Conservation (phyloP, 306 rosid genomes). For the Chamaecrista fasciculata region DNA sequence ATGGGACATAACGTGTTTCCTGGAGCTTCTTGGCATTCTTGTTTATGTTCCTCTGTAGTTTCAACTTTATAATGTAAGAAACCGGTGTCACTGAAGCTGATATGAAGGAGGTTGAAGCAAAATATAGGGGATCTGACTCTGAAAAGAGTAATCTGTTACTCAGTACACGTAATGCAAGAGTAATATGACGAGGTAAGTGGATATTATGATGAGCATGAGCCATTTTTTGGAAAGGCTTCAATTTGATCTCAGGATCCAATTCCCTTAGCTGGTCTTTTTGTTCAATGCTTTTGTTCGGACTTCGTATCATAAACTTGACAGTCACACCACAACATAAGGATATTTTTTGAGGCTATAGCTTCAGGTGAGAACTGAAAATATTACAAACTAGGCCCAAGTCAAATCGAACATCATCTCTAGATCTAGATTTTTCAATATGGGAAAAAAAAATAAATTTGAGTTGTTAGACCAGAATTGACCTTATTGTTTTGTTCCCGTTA, state of each 20-base stretch:
- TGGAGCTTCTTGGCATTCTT: background rate
- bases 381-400: background rate
- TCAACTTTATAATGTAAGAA: background rate
- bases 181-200: constrained; percentile 58
- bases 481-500: background rate
- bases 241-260: constrained; percentile 11
- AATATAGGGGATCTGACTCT: constrained; percentile 56
- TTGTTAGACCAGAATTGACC: background rate
- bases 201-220: background rate
- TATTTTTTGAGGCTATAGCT: constrained; percentile 49
- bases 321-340: constrained; percentile 66
- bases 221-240: background rate
- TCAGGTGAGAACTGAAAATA: constrained; percentile 57
- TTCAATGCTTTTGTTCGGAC: constrained; percentile 86
- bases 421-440: constrained; percentile 15
- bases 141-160: constrained; percentile 60
- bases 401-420: background rate
- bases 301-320: constrained; percentile 63
- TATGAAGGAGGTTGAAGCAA: constrained; percentile 65
- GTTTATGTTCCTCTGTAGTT: background rate
- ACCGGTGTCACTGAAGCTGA: constrained; percentile 66
- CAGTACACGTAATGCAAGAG: constrained; percentile 56
- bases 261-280: constrained; percentile 49
- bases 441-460: constrained; percentile 5
- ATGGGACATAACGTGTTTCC: background rate